Percentiles rank a stretch among this genome's conserved stretches.
Evolutionary conservation across 1,139 yeast genomes (phyloP).

Genomic region (Taiozyma sp.): DNA sequence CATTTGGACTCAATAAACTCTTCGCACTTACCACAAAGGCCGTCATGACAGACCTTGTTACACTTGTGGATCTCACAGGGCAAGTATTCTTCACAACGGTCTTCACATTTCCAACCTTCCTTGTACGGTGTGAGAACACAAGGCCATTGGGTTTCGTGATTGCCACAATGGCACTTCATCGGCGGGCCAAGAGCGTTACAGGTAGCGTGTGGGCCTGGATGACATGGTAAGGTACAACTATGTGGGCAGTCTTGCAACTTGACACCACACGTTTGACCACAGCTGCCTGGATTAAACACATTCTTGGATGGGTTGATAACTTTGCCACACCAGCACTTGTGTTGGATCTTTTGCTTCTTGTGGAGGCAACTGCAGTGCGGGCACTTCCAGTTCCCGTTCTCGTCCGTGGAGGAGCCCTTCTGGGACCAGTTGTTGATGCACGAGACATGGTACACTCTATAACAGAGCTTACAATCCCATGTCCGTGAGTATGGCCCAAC

Average conservation of each 20-base stretch:
- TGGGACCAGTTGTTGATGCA: constrained; percentile 83
- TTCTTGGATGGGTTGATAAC: constrained; percentile 61
- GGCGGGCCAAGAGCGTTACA: constrained; percentile 78
- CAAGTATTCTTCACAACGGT: constrained; percentile 49
- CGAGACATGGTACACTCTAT: constrained; percentile 73
- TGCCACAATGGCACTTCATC: constrained; percentile 75
- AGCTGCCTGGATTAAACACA: constrained; percentile 71
- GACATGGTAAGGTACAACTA: constrained; percentile 72
- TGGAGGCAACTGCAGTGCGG: constrained; percentile 67
- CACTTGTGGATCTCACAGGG: constrained; percentile 79
- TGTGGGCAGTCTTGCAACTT: constrained; percentile 62
- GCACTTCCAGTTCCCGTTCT: constrained; percentile 69
- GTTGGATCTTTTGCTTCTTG: constrained; percentile 29
- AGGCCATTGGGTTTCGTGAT: constrained; percentile 58
- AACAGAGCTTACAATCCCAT: constrained; percentile 75
- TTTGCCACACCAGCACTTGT: constrained; percentile 92
- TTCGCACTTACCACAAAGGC: constrained; percentile 74
- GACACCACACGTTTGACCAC: constrained; percentile 78
- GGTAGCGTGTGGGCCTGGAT: constrained; percentile 83
- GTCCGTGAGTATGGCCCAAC: constrained; percentile 61
- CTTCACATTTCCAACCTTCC: constrained; percentile 66
- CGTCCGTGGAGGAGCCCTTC: constrained; percentile 63
- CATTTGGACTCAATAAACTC: constrained; percentile 45
- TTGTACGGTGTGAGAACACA: constrained; percentile 68
- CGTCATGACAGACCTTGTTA: constrained; percentile 56